phyloP scores from a whole-genome alignment of 1,284 basidiomycete species.

The Trametes versicolor region DNA sequence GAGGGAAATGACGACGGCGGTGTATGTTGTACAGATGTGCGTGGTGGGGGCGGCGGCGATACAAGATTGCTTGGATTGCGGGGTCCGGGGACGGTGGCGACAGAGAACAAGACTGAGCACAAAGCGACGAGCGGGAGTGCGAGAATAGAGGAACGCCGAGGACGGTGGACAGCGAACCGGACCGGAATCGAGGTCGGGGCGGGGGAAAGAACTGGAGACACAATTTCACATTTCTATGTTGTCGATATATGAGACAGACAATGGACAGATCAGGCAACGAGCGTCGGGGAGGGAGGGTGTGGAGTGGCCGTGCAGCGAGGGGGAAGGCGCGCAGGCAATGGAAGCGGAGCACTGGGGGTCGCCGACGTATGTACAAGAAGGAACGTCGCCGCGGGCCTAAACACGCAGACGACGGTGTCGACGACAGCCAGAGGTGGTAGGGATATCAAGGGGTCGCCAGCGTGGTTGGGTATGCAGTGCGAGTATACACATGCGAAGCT shows the following conservation, averaged over 20 bases:
- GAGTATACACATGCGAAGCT: constrained; percentile 36
- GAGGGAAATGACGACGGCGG: constrained; percentile 4
- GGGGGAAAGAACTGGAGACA: constrained; percentile 18
- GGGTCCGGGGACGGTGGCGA: constrained; percentile 6
- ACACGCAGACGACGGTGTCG: neutral
- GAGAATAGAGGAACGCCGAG: constrained; percentile 11
- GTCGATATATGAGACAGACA: constrained; percentile 33
- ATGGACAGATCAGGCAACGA: constrained; percentile 36
- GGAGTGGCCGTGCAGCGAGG: constrained; percentile 6
- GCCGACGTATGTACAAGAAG: constrained; percentile 30
- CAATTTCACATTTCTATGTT: constrained; percentile 35
- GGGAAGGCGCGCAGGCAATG: constrained; percentile 8
- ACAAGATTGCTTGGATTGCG: neutral
- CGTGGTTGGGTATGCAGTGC: constrained; percentile 34
- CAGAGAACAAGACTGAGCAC: constrained; percentile 21
- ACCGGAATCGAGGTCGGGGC: neutral
- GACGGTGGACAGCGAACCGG: neutral
- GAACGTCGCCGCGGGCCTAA: neutral
- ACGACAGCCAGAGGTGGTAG: constrained; percentile 13
- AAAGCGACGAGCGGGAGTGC: constrained; percentile 15
- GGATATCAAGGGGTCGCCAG: constrained; percentile 22
- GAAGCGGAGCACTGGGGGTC: constrained; percentile 21
- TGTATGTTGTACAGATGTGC: constrained; percentile 16
- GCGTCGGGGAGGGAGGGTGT: constrained; percentile 36
- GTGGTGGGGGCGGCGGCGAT: constrained; percentile 3